These are phyloP conservation scores for Hamamelis virginiana DNA, from an alignment of 164 flowering plant genomes.

Conservation along the genomic window DNA sequence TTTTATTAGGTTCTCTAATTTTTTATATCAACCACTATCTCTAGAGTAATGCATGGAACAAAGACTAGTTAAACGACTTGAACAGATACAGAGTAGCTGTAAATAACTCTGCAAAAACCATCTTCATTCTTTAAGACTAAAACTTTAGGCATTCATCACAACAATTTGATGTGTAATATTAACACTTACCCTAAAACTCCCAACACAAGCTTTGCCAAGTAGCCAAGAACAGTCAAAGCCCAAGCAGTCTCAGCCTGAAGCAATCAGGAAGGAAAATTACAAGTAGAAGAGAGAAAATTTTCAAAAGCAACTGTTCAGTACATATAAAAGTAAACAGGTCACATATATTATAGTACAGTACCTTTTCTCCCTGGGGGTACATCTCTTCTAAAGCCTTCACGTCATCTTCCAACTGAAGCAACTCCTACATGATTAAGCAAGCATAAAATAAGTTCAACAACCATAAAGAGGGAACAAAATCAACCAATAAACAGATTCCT, in stretches of 20 bases:
- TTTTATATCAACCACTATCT: too few species aligned
- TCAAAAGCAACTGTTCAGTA: neutral
- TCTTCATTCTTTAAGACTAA: too few species aligned
- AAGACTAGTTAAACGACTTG: too few species aligned
- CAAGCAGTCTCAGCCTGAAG: conserved; percentile 91
- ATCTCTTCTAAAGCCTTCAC: conserved; percentile 93
- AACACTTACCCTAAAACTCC: conserved; percentile 79
- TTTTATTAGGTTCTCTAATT: neutral
- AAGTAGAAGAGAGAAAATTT: neutral
- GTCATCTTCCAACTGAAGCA: conserved; percentile 92
- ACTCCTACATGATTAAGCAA: conserved; percentile 56
- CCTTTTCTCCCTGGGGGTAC: conserved; percentile 99
- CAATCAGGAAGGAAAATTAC: conserved; percentile 11
- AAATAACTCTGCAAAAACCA: too few species aligned
- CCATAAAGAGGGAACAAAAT: neutral
- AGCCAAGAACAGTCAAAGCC: conserved; percentile 97
- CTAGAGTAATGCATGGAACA: too few species aligned
- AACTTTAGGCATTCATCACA: neutral
- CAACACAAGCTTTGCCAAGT: conserved; percentile 81
- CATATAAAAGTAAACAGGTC: neutral
- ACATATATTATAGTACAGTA: conserved; percentile 19
- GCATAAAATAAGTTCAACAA: conserved; percentile 14
- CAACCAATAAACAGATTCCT: neutral
- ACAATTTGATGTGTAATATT: neutral
- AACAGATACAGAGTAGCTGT: too few species aligned